These are phyloP conservation scores for Bryoglossum gracile DNA, from an alignment of 495 filamentous ascomycete species.

Conservation along the genomic window DNA sequence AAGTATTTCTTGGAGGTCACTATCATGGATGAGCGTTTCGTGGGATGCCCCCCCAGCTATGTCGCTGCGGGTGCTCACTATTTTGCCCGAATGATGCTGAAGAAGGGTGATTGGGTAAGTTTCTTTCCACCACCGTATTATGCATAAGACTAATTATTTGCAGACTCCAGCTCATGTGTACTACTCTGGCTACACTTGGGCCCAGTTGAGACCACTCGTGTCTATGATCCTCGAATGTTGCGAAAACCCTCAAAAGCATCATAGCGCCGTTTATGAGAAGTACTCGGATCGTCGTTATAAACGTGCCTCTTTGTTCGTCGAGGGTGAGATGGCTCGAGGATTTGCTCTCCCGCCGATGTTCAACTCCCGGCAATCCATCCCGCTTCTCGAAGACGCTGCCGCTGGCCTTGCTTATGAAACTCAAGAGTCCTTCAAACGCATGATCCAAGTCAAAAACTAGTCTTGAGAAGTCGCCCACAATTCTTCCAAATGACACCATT, in stretches of 20 bases:
- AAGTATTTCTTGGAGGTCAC: conserved; percentile 98
- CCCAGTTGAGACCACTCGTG: conserved; percentile 72
- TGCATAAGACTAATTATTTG: conserved; percentile 11
- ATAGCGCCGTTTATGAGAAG: conserved; percentile 83
- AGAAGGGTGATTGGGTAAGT: conserved; percentile 89
- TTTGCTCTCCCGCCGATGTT: conserved; percentile 30
- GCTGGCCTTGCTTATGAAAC: conserved; percentile 18
- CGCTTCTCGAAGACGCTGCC: conserved; percentile 15
- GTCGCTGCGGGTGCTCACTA: conserved; percentile 89
- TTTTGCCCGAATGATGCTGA: conserved; percentile 78
- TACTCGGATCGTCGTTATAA: conserved; percentile 80
- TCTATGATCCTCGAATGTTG: conserved; percentile 79
- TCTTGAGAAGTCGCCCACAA: neutral
- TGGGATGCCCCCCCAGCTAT: conserved; percentile 83
- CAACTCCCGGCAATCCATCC: conserved; percentile 15
- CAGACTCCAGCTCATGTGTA: conserved; percentile 77
- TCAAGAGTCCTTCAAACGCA: conserved; percentile 25
- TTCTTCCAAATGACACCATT: conserved; percentile 9
- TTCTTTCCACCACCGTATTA: conserved; percentile 22
- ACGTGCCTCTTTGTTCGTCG: conserved; percentile 70
- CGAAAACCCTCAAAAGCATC: conserved; percentile 70
- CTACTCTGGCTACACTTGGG: conserved; percentile 87
- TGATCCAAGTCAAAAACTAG: conserved; percentile 31
- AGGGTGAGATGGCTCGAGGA: conserved; percentile 58
- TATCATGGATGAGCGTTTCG: conserved; percentile 97